Base-by-base conservation (phyloP, 306 rosid species). In the Quillaja saponaria region DNA sequence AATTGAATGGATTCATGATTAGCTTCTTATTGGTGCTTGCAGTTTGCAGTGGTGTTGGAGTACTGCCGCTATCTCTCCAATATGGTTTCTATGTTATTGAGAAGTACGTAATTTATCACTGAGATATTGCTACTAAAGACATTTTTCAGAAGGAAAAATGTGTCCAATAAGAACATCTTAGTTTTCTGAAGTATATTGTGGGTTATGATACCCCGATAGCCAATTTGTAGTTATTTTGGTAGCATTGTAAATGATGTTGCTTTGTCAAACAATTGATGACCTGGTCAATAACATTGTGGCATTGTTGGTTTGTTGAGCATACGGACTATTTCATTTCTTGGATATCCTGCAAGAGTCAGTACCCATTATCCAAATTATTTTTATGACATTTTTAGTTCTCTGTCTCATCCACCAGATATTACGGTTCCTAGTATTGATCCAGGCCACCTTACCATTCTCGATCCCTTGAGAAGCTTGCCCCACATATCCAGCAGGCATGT, bases 1-100 rank as follows among this genome's bases (percentile, higher is more conserved):
- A 31, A 40, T 34, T 66, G 63, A 58, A 49, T 67, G 71, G 31
- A 73, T 72, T 56, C 39, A 14, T 44, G 37, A 52, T 71, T 75
- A 56, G 19, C n/a, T n/a, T n/a, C n/a, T n/a, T n/a, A 59, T 65
- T 72, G 72, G 58, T 79, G 60, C 55, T 80, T n/a, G 64, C 95
- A 92, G 99, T 89, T 68, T 89, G 99, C 87, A 89, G 95, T 78
- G 99, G 96, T 66, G 95, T 89, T 41, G 99, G 96, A 72, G 99
- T 89, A 71, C 80, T 92, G 71, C 96, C 99, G 3, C 71, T 89
- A 59, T 92, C 96, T 72, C 90, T 92, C 38, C 99, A 92, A 69
- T 92, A 89, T 59, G 91, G 99, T 75, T 92, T 92, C 87, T 42
- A 94, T 44, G 79, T 86, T 76, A 77, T 89, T 60, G 87, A 86